Conservation (phyloP, 495 filamentous ascomycete genomes). For the Arthonia radiata region DNA sequence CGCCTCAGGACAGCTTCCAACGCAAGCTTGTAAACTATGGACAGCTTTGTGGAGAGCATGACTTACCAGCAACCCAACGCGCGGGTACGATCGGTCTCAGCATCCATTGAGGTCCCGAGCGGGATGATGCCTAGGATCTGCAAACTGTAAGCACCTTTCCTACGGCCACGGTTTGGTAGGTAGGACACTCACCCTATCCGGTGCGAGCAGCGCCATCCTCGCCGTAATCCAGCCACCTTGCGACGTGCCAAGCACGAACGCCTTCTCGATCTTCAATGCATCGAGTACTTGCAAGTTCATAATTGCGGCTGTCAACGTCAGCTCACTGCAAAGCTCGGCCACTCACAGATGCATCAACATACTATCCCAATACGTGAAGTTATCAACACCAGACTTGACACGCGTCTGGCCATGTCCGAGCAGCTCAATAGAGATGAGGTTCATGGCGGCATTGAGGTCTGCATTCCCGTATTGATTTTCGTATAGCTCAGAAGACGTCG, state of each 20-base stretch:
- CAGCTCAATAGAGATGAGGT: slow-evolving; percentile 24
- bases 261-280: slow-evolving; percentile 25
- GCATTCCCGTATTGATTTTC: slow-evolving; percentile 21
- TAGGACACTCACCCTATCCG: slow-evolving; percentile 23
- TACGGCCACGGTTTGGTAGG: no score
- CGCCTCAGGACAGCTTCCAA: no score
- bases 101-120: slow-evolving; percentile 37
- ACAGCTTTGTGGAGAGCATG: no score
- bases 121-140: slow-evolving; percentile 35
- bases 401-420: slow-evolving; percentile 26
- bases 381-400: slow-evolving; percentile 14
- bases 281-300: slow-evolving; percentile 28
- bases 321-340: no score
- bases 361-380: slow-evolving; percentile 30
- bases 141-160: no score
- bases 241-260: slow-evolving; percentile 32
- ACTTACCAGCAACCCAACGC: slow-evolving; percentile 31
- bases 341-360: no score
- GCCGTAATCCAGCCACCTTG: slow-evolving; percentile 38
- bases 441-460: slow-evolving; percentile 20
- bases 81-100: slow-evolving; percentile 28
- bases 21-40: no score
- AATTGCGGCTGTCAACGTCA: no score
- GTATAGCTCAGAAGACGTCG: slow-evolving; percentile 27
- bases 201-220: slow-evolving; percentile 32